Evolutionary conservation across 768 basidiomycete species (phyloP).

Genomic region (Paxillus ammoniavirescens): DNA sequence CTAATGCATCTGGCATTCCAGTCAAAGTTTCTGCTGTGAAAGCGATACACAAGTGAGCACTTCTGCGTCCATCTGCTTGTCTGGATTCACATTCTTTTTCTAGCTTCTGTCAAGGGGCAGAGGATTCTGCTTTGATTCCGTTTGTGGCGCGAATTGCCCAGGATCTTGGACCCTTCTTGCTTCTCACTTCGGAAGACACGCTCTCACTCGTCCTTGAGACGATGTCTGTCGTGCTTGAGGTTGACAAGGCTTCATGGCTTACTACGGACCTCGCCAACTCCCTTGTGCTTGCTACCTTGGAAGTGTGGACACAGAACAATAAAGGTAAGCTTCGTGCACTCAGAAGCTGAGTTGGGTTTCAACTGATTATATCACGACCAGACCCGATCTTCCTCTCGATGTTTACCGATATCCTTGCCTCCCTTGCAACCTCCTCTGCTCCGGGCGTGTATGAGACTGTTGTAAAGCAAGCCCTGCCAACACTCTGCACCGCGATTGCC

Average conservation of each 20-base stretch:
- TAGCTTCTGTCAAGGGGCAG: slow-evolving; percentile 68
- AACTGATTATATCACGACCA: slow-evolving; percentile 27
- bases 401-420: slow-evolving; percentile 74
- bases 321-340: slow-evolving; percentile 54
- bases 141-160: slow-evolving; percentile 74
- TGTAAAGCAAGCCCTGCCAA: slow-evolving; percentile 70
- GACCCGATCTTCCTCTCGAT: slow-evolving; percentile 91
- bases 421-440: slow-evolving; percentile 61
- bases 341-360: background rate
- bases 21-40: slow-evolving; percentile 95
- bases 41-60: slow-evolving; percentile 83
- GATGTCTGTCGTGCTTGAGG: slow-evolving; percentile 72
- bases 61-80: background rate
- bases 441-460: slow-evolving; percentile 68
- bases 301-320: slow-evolving; percentile 85
- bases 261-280: slow-evolving; percentile 62
- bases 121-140: slow-evolving; percentile 54
- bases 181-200: slow-evolving; percentile 81
- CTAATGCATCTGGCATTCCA: slow-evolving; percentile 66
- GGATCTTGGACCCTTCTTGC: slow-evolving; percentile 81
- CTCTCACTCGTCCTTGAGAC: slow-evolving; percentile 87
- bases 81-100: slow-evolving; percentile 8
- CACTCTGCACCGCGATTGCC: slow-evolving; percentile 63
- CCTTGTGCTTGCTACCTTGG: slow-evolving; percentile 64
- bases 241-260: slow-evolving; percentile 73